These are phyloP conservation scores for Hypoxylon trugodes DNA, from an alignment of 495 filamentous ascomycete genomes.

Conservation along the genomic window DNA sequence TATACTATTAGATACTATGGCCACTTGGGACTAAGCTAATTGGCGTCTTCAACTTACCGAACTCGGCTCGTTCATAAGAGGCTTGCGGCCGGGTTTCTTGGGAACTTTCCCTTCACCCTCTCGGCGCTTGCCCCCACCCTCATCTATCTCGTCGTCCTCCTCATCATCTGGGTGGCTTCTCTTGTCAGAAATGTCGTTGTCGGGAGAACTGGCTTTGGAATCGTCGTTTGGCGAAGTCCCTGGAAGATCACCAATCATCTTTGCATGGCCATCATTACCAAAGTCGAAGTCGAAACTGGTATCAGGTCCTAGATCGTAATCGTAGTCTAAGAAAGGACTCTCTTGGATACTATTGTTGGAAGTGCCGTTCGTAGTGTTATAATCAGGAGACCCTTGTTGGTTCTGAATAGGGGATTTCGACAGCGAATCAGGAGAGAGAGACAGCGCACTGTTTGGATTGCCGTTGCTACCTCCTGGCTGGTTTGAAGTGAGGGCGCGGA, in stretches of 20 bases:
- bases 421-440: constrained; percentile 60
- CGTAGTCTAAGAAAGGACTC: constrained; percentile 85
- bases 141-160: constrained; percentile 70
- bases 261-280: constrained; percentile 70
- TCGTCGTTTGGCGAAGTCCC: constrained; percentile 51
- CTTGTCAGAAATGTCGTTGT: constrained; percentile 81
- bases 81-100: constrained; percentile 97
- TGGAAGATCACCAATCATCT: constrained; percentile 82
- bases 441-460: constrained; percentile 49
- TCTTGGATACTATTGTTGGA: constrained; percentile 67
- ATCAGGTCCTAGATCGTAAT: constrained; percentile 65
- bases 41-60: constrained; percentile 70
- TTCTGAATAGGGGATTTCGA: constrained; percentile 62
- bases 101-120: constrained; percentile 78
- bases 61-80: constrained; percentile 92
- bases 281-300: constrained; percentile 68
- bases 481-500: constrained; percentile 88
- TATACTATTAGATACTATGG: constrained; percentile 52
- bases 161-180: constrained; percentile 76
- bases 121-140: constrained; percentile 74
- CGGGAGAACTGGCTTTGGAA: constrained; percentile 62
- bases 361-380: constrained; percentile 25
- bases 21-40: background rate
- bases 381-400: constrained; percentile 21
- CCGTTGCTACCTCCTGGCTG: constrained; percentile 44